Conservation (phyloP, 192 early-diverging fungal species). For the Haplosporangium gracile region DNA sequence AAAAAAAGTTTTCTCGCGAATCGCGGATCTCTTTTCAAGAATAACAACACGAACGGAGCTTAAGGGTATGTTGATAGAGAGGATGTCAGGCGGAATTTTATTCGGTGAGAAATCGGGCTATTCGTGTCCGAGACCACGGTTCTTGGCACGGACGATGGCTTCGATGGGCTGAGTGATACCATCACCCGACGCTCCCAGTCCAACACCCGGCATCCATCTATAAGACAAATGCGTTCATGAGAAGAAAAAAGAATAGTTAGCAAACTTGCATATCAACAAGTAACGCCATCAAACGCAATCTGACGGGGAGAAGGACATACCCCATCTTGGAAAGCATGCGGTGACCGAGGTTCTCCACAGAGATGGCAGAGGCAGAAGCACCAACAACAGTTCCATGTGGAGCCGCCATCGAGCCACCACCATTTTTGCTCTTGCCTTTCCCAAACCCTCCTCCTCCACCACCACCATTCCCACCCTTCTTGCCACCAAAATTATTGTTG, state of each 20-base stretch:
- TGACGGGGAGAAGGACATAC: slow-evolving; percentile 41
- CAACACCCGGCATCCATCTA: slow-evolving; percentile 64
- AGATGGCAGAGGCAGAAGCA: slow-evolving; percentile 64
- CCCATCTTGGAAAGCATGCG: slow-evolving; percentile 79
- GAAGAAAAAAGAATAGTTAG: not conserved
- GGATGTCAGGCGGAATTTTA: not conserved
- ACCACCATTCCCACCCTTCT: not conserved
- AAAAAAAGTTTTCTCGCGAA: slow-evolving; percentile 5
- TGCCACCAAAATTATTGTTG: slow-evolving; percentile 1
- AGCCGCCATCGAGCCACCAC: slow-evolving; percentile 21
- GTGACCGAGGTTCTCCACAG: slow-evolving; percentile 72
- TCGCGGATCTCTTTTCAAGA: not conserved
- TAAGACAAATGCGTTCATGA: not conserved
- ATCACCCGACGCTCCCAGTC: slow-evolving; percentile 57
- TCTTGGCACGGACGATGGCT: slow-evolving; percentile 62
- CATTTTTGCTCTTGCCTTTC: slow-evolving; percentile 15
- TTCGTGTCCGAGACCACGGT: slow-evolving; percentile 58
- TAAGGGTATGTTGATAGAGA: not conserved
- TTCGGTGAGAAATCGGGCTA: slow-evolving; percentile 1
- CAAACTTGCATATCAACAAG: not conserved
- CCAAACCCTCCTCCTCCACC: not conserved
- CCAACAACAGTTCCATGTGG: slow-evolving; percentile 71
- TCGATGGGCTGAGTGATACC: slow-evolving; percentile 68
- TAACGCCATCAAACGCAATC: not conserved
- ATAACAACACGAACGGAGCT: not conserved